phyloP scores from a whole-genome alignment of 2,329 filamentous ascomycete genomes.

The Colletotrichum sansevieriae region DNA sequence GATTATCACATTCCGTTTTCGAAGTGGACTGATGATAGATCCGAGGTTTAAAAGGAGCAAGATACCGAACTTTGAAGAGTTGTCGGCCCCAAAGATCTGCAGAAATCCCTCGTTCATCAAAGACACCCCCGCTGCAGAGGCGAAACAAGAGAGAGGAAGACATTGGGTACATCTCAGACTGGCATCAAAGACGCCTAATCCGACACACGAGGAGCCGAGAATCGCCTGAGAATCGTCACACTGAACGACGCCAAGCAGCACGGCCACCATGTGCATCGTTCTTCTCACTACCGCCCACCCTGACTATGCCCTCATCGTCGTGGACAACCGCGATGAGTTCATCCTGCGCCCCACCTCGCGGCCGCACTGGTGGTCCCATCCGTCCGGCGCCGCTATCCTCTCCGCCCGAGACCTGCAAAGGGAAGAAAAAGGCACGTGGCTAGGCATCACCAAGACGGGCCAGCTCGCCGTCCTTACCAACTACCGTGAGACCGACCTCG shows the following conservation, averaged over 20 bases:
- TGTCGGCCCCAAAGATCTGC: neutral
- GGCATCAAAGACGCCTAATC: neutral
- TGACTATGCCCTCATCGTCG: slow-evolving; percentile 78
- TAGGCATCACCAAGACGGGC: slow-evolving; percentile 71
- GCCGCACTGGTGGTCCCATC: slow-evolving; percentile 73
- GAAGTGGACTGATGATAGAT: slow-evolving; percentile 34
- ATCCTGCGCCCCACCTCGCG: slow-evolving; percentile 73
- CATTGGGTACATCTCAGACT: neutral
- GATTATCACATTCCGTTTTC: neutral
- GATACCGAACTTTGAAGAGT: neutral
- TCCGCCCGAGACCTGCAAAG: slow-evolving; percentile 73
- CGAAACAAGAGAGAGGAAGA: neutral
- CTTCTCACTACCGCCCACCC: slow-evolving; percentile 82
- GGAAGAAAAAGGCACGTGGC: slow-evolving; percentile 74
- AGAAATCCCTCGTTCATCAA: neutral
- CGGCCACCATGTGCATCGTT: slow-evolving; percentile 77
- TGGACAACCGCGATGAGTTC: slow-evolving; percentile 85
- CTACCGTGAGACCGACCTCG: slow-evolving; percentile 68
- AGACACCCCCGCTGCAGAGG: neutral
- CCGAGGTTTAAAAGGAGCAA: neutral
- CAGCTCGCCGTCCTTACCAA: slow-evolving; percentile 76
- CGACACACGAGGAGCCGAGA: neutral
- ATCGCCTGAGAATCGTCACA: neutral
- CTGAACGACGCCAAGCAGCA: neutral
- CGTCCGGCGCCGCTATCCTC: slow-evolving; percentile 61